Conservation (phyloP, 2,329 filamentous ascomycete species). For the Ophiostoma sp. region DNA sequence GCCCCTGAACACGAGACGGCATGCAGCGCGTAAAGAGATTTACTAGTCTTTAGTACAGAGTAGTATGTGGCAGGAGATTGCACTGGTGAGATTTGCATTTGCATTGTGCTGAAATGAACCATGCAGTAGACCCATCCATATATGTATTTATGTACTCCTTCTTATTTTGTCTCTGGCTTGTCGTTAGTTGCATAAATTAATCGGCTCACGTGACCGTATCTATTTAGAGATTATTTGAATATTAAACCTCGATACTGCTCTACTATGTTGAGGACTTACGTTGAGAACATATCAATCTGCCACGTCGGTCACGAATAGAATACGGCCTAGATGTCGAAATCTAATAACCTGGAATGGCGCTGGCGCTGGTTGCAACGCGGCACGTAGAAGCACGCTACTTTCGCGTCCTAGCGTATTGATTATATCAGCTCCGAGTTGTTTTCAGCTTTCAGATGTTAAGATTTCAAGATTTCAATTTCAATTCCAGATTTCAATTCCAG, state of each 20-base stretch:
- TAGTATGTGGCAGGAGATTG: neutral
- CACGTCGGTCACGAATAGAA: no score
- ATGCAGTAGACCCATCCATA: neutral
- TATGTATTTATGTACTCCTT: neutral
- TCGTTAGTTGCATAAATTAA: no score
- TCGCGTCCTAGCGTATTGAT: neutral
- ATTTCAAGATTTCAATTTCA: no score
- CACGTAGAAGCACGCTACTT: neutral
- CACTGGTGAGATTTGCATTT: neutral
- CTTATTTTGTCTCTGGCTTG: no score
- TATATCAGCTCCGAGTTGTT: neutral
- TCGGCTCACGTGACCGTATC: no score
- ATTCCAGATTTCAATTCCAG: no score
- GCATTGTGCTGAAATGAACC: neutral
- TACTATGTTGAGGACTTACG: no score
- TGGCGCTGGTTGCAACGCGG: neutral
- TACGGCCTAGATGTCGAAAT: neutral
- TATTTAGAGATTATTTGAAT: no score
- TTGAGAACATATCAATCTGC: no score
- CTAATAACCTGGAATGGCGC: neutral
- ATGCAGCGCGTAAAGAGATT: slow-evolving; percentile 9
- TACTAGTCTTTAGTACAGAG: neutral
- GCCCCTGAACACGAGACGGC: neutral
- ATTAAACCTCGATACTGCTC: no score
- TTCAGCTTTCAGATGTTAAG: no score